Evolutionary conservation across 768 basidiomycete genomes (phyloP), one percentile per base, ranked within the genome.

Genomic region (Obba rivulosa): DNA sequence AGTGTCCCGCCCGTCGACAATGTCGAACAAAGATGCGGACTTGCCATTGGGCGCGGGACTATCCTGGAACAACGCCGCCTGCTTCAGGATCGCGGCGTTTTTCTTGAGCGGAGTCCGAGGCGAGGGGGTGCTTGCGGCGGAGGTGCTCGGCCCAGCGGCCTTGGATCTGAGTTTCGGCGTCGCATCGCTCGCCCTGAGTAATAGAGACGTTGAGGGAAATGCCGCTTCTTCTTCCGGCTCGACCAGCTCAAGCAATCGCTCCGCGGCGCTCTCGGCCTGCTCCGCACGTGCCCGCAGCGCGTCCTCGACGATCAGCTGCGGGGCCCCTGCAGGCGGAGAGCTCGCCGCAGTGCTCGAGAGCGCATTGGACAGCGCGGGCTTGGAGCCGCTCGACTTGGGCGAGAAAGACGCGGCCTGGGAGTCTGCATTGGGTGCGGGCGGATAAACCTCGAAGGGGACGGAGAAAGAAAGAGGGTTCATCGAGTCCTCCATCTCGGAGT

Each of bases 241-340:
- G 11, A 89, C 85, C 14, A 95, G 75, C 63, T 96, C 94, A 34
- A 95, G 63, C 22, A 97, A 68, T 42, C 90, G 78, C 62, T 91
- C 85, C 0, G 94, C 94, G 8, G 92, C 89, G 61, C 90, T 92
- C 62, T 93, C 90, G 0, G 94, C 94, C 62, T 96, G 94, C 57
- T 89, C 88, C 1, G 94, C 93, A 45, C 89, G 80, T 2, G 89
- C 89, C 38, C 84, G 78, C 56, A 95, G 65, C 24, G 85, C 91
- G 61, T 95, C 93, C 59, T 94, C 92, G 3, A 93, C 71, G 17
- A 78, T 77, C 11, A 81, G 72, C 40, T 69, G 71, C 43, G 55
- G 75, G 63, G 54, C 73, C 70, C 54, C 76, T 69, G 47, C 62
- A 53, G 44, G 67, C 54, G 64, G 64, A 17, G 65, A 61, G 36